Evolutionary conservation across 495 filamentous ascomycete genomes (phyloP), one percentile per base, ranked within the genome.

Genomic region (Hypoxylon fuscum): DNA sequence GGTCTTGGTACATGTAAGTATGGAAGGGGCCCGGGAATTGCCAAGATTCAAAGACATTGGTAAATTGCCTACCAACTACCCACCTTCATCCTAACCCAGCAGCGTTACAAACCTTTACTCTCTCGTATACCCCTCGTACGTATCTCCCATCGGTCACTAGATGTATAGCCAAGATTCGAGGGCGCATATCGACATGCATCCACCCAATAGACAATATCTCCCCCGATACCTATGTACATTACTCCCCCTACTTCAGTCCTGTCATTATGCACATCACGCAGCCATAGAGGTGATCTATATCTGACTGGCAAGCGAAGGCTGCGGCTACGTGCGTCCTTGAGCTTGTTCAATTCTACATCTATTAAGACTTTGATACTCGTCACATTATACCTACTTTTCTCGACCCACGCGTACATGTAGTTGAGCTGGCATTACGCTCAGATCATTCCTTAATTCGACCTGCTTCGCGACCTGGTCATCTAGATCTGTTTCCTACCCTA

Each of bases 81-180:
- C n/a, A n/a, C n/a, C n/a, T n/a, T n/a, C n/a, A 29, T 29, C 27
- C 32, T 10, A n/a, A 12, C 32, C 12, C 32, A 35, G 32, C 3
- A 27, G 25, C 25, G 32, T 3, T 12, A 35, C 12, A 12, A 11
- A 35, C 11, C 32, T 12, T 35, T 2, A 3, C 4, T 8, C 25
- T 27, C 25, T 27, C 4, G n/a, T 29, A 35, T 35, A 35, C 32
- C 32, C 32, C 32, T 11, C 27, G 9, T 9, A 29, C 27, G 5
- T 29, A 29, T 14, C 11, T 34, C n/a, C n/a, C n/a, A n/a, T n/a
- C n/a, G n/a, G n/a, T n/a, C n/a, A n/a, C n/a, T n/a, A n/a, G n/a
- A n/a, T n/a, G n/a, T n/a, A 42, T 44, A 49, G 17, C 49, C 50
- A 63, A 63, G 60, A 46, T 53, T 57, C n/a, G 53, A 57, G 51